phyloP scores from a whole-genome alignment of 345 rosid genomes.

The Gynandropsis gynandra region DNA sequence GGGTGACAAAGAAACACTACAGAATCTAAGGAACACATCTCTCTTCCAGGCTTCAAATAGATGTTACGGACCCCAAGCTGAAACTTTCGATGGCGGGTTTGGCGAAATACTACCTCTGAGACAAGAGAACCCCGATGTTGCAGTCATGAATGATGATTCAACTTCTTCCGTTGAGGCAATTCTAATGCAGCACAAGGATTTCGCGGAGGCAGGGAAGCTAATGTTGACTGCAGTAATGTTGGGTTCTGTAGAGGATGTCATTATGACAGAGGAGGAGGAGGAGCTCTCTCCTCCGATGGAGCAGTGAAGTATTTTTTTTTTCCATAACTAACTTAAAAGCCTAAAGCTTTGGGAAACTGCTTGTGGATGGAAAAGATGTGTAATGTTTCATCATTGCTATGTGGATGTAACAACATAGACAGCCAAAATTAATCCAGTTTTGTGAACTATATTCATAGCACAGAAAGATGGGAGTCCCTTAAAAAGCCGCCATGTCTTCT shows the following conservation, averaged over 20 bases:
- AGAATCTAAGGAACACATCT: constrained; percentile 49
- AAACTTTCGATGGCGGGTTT: constrained; percentile 57
- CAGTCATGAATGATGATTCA: constrained; percentile 24
- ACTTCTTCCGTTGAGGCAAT: constrained; percentile 57
- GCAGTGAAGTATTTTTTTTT: not conserved
- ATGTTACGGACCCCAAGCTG: constrained; percentile 65
- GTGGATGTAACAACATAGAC: no score
- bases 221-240: constrained; percentile 73
- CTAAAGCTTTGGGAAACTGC: no score
- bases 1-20: constrained; percentile 76
- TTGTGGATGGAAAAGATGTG: no score
- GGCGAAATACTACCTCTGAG: constrained; percentile 60
- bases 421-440: no score
- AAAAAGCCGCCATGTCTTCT: no score
- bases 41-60: constrained; percentile 69
- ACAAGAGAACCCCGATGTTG: constrained; percentile 35
- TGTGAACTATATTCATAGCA: no score
- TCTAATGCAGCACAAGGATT: constrained; percentile 79
- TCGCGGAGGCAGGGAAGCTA: constrained; percentile 76
- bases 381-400: no score
- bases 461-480: no score
- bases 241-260: constrained; percentile 42
- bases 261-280: constrained; percentile 22
- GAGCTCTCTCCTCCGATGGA: constrained; percentile 28
- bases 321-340: no score